Evolutionary conservation across 176 grass and related monocot genomes (phyloP).

Genomic region (Bromus sterilis): DNA sequence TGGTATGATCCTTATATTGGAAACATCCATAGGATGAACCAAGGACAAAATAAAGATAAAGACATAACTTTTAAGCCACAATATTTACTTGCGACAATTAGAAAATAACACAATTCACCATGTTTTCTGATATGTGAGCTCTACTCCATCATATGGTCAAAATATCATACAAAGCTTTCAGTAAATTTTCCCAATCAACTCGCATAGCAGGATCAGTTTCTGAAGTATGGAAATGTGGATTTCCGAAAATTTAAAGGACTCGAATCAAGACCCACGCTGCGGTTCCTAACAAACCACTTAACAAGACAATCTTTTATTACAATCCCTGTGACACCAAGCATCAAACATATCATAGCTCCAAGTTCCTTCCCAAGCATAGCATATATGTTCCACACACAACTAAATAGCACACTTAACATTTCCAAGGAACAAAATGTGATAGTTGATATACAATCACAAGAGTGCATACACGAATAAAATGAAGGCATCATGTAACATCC

Average conservation of each 20-base stretch:
- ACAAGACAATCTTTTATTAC: background rate
- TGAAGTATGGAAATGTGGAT: background rate
- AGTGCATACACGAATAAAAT: background rate
- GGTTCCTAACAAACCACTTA: background rate
- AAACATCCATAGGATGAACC: no score
- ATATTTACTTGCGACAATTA: background rate
- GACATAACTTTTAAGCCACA: background rate
- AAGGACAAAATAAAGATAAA: background rate
- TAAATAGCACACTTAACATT: no score
- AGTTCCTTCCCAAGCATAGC: background rate
- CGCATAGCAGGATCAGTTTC: background rate
- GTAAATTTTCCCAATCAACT: background rate
- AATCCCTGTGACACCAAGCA: background rate
- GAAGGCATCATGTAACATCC: background rate
- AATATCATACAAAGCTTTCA: background rate
- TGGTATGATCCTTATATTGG: no score
- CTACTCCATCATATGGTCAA: background rate
- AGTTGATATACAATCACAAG: background rate
- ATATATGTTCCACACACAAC: background rate
- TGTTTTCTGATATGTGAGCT: background rate
- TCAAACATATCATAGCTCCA: background rate
- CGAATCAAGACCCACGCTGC: background rate
- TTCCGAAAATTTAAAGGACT: background rate
- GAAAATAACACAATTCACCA: background rate
- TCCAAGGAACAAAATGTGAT: no score